A percentile compares a stretch with the other conserved stretches of the same genome.
Conservation (phyloP, 2,329 filamentous ascomycete species). For the Fusarium foetens region DNA sequence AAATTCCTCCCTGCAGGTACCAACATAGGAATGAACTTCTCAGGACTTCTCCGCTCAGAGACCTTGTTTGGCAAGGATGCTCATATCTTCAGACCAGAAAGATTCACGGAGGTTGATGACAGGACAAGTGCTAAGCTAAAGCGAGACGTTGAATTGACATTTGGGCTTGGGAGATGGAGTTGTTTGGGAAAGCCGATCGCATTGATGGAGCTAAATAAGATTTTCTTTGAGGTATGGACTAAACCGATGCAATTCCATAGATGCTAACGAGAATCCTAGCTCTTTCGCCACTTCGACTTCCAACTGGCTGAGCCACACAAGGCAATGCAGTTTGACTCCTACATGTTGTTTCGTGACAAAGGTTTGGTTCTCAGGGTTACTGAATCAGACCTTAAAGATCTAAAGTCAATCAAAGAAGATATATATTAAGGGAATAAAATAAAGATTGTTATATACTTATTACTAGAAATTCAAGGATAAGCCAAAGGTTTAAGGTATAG, state of each 20-base stretch:
- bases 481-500: no score
- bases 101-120: neutral
- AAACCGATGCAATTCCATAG: fast-evolving
- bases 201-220: neutral
- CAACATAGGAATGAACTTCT: neutral
- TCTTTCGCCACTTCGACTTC: neutral
- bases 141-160: neutral
- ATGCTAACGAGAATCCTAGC: neutral
- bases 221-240: neutral
- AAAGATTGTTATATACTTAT: no score
- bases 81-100: neutral
- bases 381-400: neutral
- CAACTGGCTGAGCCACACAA: neutral
- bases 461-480: no score
- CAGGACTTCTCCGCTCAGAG: neutral
- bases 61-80: neutral
- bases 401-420: neutral
- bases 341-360: neutral
- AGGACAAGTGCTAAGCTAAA: neutral
- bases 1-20: neutral
- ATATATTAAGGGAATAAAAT: neutral
- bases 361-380: neutral
- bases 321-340: neutral
- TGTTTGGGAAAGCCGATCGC: neutral
- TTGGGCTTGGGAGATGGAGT: neutral